Percentiles rank a stretch among this genome's conserved stretches.
These are phyloP conservation scores for Phialophora chinensis DNA, from an alignment of 2,329 filamentous ascomycete genomes.

Conservation along the genomic window DNA sequence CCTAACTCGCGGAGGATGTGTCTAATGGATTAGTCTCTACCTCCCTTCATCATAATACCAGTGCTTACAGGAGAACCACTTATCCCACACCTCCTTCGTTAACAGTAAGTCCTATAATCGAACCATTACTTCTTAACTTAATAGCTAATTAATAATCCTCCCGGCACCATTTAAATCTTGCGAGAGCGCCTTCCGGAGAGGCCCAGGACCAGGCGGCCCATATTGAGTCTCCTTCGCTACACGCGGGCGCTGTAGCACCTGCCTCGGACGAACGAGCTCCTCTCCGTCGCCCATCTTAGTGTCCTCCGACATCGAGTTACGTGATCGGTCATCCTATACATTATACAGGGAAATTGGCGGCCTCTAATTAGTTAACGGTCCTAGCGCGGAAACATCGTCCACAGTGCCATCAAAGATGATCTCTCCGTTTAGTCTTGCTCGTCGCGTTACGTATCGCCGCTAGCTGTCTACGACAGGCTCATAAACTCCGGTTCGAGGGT, in stretches of 20 bases:
- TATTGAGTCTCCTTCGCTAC: background rate
- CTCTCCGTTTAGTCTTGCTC: background rate
- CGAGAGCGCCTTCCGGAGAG: background rate
- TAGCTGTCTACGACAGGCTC: background rate
- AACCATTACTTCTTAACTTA: background rate
- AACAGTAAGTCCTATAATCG: background rate
- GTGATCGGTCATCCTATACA: background rate
- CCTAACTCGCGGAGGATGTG: background rate
- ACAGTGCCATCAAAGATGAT: background rate
- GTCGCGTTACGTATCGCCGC: background rate
- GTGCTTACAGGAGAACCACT: slow-evolving; percentile 1
- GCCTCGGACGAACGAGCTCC: too few species aligned
- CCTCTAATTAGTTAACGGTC: slow-evolving; percentile 3
- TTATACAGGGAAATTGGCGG: background rate
- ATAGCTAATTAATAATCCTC: slow-evolving; percentile 7
- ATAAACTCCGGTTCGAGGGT: background rate
- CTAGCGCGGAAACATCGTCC: background rate
- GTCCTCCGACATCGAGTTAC: background rate
- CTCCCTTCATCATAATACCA: slow-evolving; percentile 9
- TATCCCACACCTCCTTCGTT: background rate
- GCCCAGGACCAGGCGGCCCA: background rate
- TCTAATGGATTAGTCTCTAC: background rate
- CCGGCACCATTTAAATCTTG: slow-evolving; percentile 7
- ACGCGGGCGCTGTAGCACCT: background rate
- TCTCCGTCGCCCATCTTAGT: slow-evolving; percentile 2